phyloP scores from a whole-genome alignment of 179 eudicot species.

The Silene noctiflora region DNA sequence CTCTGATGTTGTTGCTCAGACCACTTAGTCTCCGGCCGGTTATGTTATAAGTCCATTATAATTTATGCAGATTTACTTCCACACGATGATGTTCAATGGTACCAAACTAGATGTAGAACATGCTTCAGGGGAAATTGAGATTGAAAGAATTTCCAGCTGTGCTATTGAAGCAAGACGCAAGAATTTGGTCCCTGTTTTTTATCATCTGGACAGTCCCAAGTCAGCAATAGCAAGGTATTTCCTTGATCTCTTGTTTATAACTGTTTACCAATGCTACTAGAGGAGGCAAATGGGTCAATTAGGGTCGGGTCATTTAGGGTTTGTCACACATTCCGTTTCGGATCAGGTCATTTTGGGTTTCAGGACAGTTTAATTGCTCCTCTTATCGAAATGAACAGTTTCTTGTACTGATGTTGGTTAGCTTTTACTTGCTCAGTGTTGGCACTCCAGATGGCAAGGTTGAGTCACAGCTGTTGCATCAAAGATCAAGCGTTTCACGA shows the following conservation, averaged over 20 bases:
- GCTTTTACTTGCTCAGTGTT: constrained; percentile 28
- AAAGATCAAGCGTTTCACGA: constrained; percentile 30
- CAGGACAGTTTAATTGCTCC: background rate
- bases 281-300: too few species aligned
- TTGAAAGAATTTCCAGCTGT: constrained; percentile 53
- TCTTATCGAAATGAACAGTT: background rate
- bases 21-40: constrained; percentile 1
- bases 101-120: constrained; percentile 30
- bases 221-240: constrained; percentile 46
- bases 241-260: background rate
- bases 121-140: constrained; percentile 58
- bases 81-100: constrained; percentile 43
- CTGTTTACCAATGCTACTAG: too few species aligned
- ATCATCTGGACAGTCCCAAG: constrained; percentile 48
- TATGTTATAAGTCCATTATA: constrained; percentile 12
- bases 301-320: too few species aligned
- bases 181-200: constrained; percentile 61
- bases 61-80: constrained; percentile 59
- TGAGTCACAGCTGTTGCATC: constrained; percentile 30
- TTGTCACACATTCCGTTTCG: too few species aligned
- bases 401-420: background rate
- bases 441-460: constrained; percentile 30
- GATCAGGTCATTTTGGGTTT: too few species aligned
- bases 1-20: too few species aligned
- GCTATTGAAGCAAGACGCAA: constrained; percentile 60